Percentiles rank a stretch among this genome's conserved stretches.
Conservation (phyloP, 768 basidiomycete genomes). For the Rhizopogon vinicolor region DNA sequence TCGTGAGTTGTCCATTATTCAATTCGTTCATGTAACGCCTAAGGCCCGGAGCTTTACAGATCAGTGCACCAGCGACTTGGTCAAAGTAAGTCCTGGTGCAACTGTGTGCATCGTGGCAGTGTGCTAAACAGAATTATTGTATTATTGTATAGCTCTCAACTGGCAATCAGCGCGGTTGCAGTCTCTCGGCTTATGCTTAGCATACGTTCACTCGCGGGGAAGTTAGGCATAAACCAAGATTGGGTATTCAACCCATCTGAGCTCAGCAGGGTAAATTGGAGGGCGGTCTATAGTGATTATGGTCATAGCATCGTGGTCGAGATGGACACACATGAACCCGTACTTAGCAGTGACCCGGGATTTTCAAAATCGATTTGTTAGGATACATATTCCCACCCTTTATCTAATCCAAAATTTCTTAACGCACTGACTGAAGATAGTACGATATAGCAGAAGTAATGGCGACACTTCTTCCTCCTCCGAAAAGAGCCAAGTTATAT, state of each 20-base stretch:
- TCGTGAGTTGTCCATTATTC: background rate
- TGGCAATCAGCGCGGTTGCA: slow-evolving; percentile 5
- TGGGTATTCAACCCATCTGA: slow-evolving; percentile 12
- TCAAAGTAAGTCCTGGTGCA: background rate
- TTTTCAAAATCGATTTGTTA: no score
- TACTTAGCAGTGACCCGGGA: background rate
- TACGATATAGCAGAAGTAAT: no score
- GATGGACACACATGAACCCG: slow-evolving; percentile 6
- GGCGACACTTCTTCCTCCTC: slow-evolving; percentile 18
- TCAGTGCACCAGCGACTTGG: slow-evolving; percentile 2
- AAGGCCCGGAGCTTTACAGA: background rate
- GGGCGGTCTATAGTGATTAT: background rate
- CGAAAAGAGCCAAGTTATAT: slow-evolving; percentile 82
- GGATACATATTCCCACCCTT: background rate
- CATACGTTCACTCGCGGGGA: slow-evolving; percentile 9
- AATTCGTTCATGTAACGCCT: background rate
- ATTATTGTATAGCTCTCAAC: background rate
- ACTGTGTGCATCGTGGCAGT: background rate
- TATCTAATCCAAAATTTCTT: background rate
- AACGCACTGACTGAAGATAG: background rate
- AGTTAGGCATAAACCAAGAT: slow-evolving; percentile 1
- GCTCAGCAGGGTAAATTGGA: slow-evolving; percentile 8
- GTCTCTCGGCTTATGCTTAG: slow-evolving; percentile 11
- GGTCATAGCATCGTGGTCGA: slow-evolving; percentile 6
- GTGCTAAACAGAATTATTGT: no score